Base-by-base conservation (phyloP, 768 basidiomycete genomes). In the Krasilnikovozyma curviuscula region DNA sequence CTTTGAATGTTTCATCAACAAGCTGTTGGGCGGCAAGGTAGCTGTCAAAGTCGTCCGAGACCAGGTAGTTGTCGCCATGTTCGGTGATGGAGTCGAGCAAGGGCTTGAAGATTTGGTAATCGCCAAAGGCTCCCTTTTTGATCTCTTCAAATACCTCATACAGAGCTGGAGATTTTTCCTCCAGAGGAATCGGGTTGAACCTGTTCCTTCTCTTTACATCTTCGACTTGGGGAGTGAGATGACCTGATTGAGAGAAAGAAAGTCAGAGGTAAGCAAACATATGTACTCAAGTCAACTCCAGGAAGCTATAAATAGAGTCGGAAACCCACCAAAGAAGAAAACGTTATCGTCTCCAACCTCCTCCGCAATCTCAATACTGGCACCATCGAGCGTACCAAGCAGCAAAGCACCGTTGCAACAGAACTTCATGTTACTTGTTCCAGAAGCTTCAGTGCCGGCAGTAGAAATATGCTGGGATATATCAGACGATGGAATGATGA, bases 391-490 rank as follows among this genome's bases (percentile, higher is more conserved):
- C 4, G 44, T 86, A 39, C 84, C 86, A 40, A 89, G 65, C 13
- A 95, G 68, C 40, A 95, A 67, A 19, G 85, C 88, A 31, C 91
- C 91, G 57, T 86, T 88, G 44, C 91, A 62, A 57, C 81, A 82
- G 66, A 95, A 85, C 59, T 66, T 67, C 63, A 67, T 66, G 59
- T 65, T 66, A 51, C 58, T 51, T 3, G 56, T 56, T 2, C 54
- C 56, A n/a, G 61, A 62, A 21, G 67, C 68, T 61, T 95, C 88
- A 2, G 91, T 95, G 31, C 91, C 91, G 3, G 91, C 93, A 13
- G 91, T 97, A 21, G 83, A 88, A 65, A 98, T 95, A 65, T 97
- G 91, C 61, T 93, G 84, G 53, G 77, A 80, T 68, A 95, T 81
- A 63, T 97, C 88, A 25, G 81, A 80, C 12, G 91, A 83, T 53